Evolutionary conservation across 192 early-diverging fungal genomes (phyloP).

Genomic region (Coemansia reversa): DNA sequence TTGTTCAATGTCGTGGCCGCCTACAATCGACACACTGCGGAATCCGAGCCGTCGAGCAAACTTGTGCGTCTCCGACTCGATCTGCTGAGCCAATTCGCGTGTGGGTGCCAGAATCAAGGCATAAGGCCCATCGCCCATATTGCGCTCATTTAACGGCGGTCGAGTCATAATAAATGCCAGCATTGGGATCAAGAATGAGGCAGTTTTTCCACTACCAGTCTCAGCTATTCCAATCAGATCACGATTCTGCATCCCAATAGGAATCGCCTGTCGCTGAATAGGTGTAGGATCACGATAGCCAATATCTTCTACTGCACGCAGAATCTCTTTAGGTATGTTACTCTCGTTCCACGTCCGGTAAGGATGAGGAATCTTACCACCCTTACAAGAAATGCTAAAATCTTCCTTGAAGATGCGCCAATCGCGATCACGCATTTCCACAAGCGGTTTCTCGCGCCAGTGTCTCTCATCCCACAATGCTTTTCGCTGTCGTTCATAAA

Average conservation of each 20-base stretch:
- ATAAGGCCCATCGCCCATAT: conserved; percentile 85
- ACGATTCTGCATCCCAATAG: conserved; percentile 89
- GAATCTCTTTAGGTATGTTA: conserved; percentile 63
- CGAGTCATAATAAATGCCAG: conserved; percentile 81
- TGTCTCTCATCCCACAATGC: conserved; percentile 83
- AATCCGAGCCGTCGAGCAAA: conserved; percentile 85
- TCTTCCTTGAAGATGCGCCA: conserved; percentile 99
- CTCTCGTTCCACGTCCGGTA: conserved; percentile 89
- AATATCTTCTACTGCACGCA: conserved; percentile 75
- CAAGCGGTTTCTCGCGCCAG: conserved; percentile 89
- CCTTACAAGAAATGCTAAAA: conserved; percentile 93
- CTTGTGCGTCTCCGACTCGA: conserved; percentile 90
- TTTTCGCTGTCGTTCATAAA: conserved; percentile 2
- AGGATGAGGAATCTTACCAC: conserved; percentile 85
- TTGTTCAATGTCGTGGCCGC: conserved; percentile 83
- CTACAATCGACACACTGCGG: conserved; percentile 80
- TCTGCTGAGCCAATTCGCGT: conserved; percentile 96
- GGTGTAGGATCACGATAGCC: conserved; percentile 96
- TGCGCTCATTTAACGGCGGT: conserved; percentile 74
- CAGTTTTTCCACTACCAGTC: conserved; percentile 95
- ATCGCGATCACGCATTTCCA: conserved; percentile 93
- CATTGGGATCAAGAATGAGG: conserved; percentile 95
- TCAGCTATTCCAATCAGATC: conserved; percentile 87
- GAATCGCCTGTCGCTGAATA: conserved; percentile 96
- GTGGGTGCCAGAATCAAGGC: conserved; percentile 94